phyloP scores from a whole-genome alignment of 345 rosid genomes.

The Streptanthus diversifolius region DNA sequence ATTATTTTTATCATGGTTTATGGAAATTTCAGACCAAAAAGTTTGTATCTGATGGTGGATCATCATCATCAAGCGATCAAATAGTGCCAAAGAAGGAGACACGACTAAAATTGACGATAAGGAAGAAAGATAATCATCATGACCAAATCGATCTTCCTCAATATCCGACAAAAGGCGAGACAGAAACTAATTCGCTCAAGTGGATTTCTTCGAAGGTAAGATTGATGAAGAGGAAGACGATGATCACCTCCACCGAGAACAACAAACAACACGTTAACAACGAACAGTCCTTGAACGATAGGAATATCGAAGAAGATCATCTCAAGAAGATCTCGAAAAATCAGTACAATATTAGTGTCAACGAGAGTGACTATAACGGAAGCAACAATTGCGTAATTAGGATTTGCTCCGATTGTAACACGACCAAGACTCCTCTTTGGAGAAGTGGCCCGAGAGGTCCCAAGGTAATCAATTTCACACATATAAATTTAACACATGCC shows the following conservation, averaged over 20 bases:
- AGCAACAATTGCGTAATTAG: conserved; percentile 15
- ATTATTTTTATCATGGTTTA: background rate
- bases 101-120: conserved; percentile 23
- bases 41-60: conserved; percentile 26
- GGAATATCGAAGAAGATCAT: conserved; percentile 14
- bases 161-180: conserved; percentile 28
- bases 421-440: conserved; percentile 97
- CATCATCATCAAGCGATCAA: conserved; percentile 30
- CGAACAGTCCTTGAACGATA: background rate
- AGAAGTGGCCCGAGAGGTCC: conserved; percentile 95
- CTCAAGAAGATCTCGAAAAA: conserved; percentile 32
- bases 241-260: conserved; percentile 27
- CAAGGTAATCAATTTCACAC: conserved; percentile 53
- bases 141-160: conserved; percentile 34
- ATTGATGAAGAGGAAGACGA: conserved; percentile 59
- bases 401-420: conserved; percentile 81
- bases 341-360: background rate
- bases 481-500: background rate
- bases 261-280: background rate
- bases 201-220: conserved; percentile 82
- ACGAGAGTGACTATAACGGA: conserved; percentile 35
- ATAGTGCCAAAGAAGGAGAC: conserved; percentile 27
- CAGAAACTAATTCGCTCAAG: conserved; percentile 35
- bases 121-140: conserved; percentile 32
- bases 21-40: conserved; percentile 32